These are phyloP conservation scores for Paxillus ammoniavirescens DNA, from an alignment of 768 basidiomycete species.

Conservation along the genomic window DNA sequence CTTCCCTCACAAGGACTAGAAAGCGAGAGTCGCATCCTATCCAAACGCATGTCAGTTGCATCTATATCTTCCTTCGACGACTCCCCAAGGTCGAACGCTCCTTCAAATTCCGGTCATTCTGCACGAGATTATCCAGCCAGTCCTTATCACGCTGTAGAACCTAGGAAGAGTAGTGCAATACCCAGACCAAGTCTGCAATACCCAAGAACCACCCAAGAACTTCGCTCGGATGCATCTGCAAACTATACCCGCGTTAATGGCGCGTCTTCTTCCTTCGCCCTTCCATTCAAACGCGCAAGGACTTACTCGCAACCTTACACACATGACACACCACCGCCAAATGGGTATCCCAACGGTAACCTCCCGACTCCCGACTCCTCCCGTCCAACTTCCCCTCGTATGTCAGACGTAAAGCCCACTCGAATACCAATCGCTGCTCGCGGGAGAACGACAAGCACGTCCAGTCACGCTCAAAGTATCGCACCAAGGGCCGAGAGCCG, in stretches of 20 bases:
- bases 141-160: constrained; percentile 29
- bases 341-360: constrained; percentile 25
- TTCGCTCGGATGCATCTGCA: constrained; percentile 22
- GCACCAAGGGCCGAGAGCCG: constrained; percentile 37
- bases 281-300: constrained; percentile 49
- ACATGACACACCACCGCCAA: constrained; percentile 38
- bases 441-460: constrained; percentile 39
- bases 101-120: constrained; percentile 17
- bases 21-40: constrained; percentile 73
- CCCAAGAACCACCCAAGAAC: constrained; percentile 30
- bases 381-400: constrained; percentile 45
- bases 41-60: constrained; percentile 73
- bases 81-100: constrained; percentile 20
- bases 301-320: constrained; percentile 64
- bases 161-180: constrained; percentile 41
- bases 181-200: constrained; percentile 46
- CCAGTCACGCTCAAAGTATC: constrained; percentile 37
- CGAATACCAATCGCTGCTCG: constrained; percentile 49
- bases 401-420: constrained; percentile 39
- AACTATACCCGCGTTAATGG: constrained; percentile 26
- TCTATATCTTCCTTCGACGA: constrained; percentile 62
- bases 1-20: constrained; percentile 58
- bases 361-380: constrained; percentile 37
- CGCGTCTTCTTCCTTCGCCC: constrained; percentile 29
- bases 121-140: constrained; percentile 17